Evolutionary conservation across 2,329 filamentous ascomycete genomes (phyloP).

Genomic region (Fonsecaea monophora): DNA sequence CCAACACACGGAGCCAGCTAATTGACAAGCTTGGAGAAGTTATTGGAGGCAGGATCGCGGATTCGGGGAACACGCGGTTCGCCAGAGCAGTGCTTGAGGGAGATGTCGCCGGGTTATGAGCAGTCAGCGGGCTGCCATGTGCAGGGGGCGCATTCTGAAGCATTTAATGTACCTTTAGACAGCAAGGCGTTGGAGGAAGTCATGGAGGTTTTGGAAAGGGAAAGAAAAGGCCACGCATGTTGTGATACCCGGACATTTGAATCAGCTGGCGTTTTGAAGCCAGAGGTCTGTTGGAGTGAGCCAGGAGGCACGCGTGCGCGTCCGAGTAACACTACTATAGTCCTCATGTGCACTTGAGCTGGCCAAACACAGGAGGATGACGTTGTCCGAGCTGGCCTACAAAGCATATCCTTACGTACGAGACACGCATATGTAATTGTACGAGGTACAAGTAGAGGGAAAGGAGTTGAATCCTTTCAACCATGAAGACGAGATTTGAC

Average conservation of each 20-base stretch:
- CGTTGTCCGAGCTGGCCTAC: neutral
- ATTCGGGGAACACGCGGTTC: constrained; percentile 50
- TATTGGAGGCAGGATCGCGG: constrained; percentile 50
- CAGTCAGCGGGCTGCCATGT: neutral
- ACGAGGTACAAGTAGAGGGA: neutral
- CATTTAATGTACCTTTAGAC: constrained; percentile 3
- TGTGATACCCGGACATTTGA: constrained; percentile 18
- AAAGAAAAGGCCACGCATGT: neutral
- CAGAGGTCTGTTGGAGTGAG: neutral
- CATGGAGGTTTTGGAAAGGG: neutral
- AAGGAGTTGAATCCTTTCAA: neutral
- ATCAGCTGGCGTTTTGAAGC: constrained; percentile 16
- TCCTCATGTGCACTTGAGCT: neutral
- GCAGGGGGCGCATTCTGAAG: neutral
- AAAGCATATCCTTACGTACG: neutral
- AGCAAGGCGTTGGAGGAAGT: constrained; percentile 8
- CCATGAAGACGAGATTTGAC: neutral
- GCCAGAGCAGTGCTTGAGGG: constrained; percentile 48
- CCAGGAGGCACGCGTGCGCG: neutral
- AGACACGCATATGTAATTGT: neutral
- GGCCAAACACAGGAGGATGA: neutral
- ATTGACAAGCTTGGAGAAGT: constrained; percentile 56
- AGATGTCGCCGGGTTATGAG: constrained; percentile 27
- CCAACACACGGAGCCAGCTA: constrained; percentile 48
- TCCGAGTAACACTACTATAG: neutral